Percentiles rank a stretch among this genome's conserved stretches.
phyloP scores from a whole-genome alignment of 495 filamentous ascomycete species.

The Trichoderma asperelloides region DNA sequence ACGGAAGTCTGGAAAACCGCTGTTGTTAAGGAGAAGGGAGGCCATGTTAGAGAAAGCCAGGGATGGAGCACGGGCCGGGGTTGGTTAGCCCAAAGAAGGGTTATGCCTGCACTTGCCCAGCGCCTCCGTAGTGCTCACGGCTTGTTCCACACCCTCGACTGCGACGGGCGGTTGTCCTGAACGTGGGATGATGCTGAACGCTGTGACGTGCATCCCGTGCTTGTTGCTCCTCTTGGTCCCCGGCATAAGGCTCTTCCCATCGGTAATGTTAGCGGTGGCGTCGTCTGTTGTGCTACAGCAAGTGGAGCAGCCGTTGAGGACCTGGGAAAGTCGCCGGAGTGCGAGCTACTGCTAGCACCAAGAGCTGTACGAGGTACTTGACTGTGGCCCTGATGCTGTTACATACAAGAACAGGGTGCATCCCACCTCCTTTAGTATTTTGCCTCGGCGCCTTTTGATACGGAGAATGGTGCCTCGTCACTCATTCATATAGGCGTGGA shows the following conservation, averaged over 20 bases:
- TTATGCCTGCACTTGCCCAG: neutral
- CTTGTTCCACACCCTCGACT: neutral
- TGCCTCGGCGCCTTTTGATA: neutral
- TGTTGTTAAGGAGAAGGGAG: neutral
- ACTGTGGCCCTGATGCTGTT: neutral
- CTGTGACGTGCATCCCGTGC: neutral
- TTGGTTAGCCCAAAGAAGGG: neutral
- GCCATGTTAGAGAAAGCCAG: neutral
- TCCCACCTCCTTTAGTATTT: neutral
- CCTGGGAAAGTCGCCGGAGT: neutral
- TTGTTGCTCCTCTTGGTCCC: neutral
- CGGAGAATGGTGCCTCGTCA: neutral
- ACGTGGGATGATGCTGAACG: neutral
- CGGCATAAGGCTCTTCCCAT: constrained; percentile 5
- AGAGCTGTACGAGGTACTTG: neutral
- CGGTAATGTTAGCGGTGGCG: constrained; percentile 7
- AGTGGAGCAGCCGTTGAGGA: constrained; percentile 3
- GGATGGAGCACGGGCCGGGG: neutral
- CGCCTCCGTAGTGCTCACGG: neutral
- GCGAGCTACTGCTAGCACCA: neutral
- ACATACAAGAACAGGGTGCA: constrained; percentile 2
- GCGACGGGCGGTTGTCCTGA: neutral
- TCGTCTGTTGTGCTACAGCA: neutral
- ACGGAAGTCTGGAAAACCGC: neutral
- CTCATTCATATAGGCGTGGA: neutral